Evolutionary conservation across 2,329 filamentous ascomycete genomes (phyloP), one percentile per base, ranked within the genome.

Genomic region (Pseudocercospora fuligena): DNA sequence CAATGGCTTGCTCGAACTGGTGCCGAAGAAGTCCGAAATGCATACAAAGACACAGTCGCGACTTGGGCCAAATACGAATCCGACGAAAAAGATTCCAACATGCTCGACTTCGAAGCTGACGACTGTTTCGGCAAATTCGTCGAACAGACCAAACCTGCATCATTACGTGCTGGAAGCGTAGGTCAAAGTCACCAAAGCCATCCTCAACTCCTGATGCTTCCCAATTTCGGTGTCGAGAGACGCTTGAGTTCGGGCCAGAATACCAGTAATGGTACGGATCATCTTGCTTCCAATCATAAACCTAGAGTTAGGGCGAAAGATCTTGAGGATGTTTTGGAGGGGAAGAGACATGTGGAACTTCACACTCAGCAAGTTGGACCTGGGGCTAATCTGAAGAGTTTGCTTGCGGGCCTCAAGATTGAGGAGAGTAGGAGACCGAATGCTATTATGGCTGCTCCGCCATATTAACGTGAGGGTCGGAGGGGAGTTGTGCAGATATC

Each of bases 1-100:
- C 93, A 97, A 68, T 97, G 93, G 92, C 87, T 98, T 53, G 82
- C 98, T 21, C 89, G 91, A 43, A 94, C 97, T 74, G 85, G 88
- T 0, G 90, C 94, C 73, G 88, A 88, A 33, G 85, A 88, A 33
- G 93, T 98, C 36, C 88, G 94, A 62, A 90, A 90, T 76, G 92
- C 93, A 0, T 99, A 98, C 73, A 88, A 90, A 6, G 92, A 97
- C 78, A 92, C 93, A 4, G 79, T 98, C 16, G 79, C 92, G 47
- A 92, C 91, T 0, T 99, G 94, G 93, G 83, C 97, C 61, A 65
- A 70, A 19, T 70, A 75, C 19, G 77, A 79, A 61, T 75, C 75
- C 14, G 72, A 73, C 27, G 73, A 75, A 29, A 70, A 66, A 54
- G 75, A 77, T 62, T 61, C 70, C 11, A 72, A 69, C 16, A 63